Conservation (phyloP, 306 rosid genomes). For the Begonia masoniana region DNA sequence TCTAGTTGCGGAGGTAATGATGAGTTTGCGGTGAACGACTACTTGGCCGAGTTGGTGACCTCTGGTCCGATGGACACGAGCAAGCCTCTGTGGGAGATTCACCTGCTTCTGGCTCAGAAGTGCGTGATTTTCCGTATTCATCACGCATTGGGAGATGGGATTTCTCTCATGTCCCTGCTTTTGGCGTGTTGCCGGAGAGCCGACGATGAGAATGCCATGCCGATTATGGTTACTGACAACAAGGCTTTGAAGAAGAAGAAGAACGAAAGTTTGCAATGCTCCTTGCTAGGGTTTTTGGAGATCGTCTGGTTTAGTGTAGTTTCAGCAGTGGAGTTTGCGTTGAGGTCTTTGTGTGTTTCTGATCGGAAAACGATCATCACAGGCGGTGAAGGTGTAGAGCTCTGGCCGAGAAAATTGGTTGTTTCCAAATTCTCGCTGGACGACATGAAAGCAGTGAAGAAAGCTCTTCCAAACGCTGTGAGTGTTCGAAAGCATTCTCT, state of each 20-base stretch:
- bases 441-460: constrained; percentile 59
- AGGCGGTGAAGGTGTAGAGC: constrained; percentile 78
- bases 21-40: constrained; percentile 30
- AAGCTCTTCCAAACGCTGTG: constrained; percentile 39
- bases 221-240: constrained; percentile 12
- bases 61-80: constrained; percentile 27
- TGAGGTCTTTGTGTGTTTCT: constrained; percentile 39
- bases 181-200: constrained; percentile 43
- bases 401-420: constrained; percentile 73
- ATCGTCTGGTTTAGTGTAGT: constrained; percentile 29
- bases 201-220: constrained; percentile 22
- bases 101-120: constrained; percentile 42
- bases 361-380: constrained; percentile 39
- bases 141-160: constrained; percentile 76
- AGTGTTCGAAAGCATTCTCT: not conserved
- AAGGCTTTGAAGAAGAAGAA: constrained; percentile 3
- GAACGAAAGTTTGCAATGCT: not conserved
- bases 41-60: constrained; percentile 47
- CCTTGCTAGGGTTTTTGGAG: constrained; percentile 10
- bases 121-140: constrained; percentile 51
- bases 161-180: constrained; percentile 67
- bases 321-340: constrained; percentile 24
- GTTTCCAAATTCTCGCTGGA: constrained; percentile 49
- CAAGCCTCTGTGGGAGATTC: constrained; percentile 92
- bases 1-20: constrained; percentile 1